phyloP scores from a whole-genome alignment of 495 filamentous ascomycete species.

The Aspergillus bridgeri region DNA sequence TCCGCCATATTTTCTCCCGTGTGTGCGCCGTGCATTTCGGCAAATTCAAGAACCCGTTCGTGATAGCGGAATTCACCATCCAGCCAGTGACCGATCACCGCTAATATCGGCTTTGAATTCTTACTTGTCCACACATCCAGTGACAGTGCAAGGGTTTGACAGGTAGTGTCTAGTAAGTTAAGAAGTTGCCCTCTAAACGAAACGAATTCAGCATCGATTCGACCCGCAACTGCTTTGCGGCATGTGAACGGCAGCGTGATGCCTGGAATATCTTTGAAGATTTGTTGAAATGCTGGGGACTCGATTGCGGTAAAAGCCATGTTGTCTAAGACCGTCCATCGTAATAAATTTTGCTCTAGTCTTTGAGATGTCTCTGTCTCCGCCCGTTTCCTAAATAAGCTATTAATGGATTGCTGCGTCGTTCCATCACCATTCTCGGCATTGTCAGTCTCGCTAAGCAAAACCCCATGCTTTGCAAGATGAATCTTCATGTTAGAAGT shows the following conservation, averaged over 20 bases:
- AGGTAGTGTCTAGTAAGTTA: neutral
- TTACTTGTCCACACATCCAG: slow-evolving; percentile 1
- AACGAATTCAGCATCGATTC: slow-evolving; percentile 1
- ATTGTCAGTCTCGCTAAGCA: neutral
- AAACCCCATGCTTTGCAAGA: neutral
- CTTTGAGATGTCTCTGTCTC: neutral
- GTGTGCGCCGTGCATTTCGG: neutral
- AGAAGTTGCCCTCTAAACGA: neutral
- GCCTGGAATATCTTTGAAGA: slow-evolving; percentile 1
- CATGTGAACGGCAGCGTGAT: neutral
- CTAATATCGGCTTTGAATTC: slow-evolving; percentile 1
- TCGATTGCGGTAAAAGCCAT: neutral
- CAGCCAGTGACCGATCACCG: neutral
- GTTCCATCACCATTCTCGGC: neutral
- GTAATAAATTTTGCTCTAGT: neutral
- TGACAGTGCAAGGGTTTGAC: neutral
- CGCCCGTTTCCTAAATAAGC: neutral
- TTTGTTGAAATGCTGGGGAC: neutral
- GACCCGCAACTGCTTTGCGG: neutral
- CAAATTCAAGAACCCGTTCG: neutral
- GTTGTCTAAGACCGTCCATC: neutral
- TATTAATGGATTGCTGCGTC: neutral
- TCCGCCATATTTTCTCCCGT: slow-evolving; percentile 1
- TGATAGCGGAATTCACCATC: neutral
- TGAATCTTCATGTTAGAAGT: slow-evolving; percentile 1